phyloP scores from a whole-genome alignment of 805 yeast genomes.

The Metschnikowia gruessii region DNA sequence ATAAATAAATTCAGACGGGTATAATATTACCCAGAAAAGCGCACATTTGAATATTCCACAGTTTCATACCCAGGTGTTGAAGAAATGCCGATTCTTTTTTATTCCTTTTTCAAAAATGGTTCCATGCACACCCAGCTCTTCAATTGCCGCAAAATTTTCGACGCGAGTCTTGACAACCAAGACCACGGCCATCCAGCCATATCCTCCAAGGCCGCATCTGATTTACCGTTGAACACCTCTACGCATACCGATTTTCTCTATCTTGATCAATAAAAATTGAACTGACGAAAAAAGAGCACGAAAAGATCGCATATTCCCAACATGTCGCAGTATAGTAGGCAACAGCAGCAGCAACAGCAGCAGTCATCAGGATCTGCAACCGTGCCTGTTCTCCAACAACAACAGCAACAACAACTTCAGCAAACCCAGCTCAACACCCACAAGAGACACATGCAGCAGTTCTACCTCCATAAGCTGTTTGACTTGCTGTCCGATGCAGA shows the following conservation, averaged over 20 bases:
- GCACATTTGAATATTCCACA: too few species aligned
- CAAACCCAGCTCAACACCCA: slow-evolving; percentile 37
- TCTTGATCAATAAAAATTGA: too few species aligned
- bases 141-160: slow-evolving; percentile 24
- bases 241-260: not conserved
- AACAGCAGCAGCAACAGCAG: slow-evolving; percentile 3
- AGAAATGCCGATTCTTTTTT: too few species aligned
- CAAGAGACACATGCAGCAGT: slow-evolving; percentile 24
- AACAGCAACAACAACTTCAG: slow-evolving; percentile 19
- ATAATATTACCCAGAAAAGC: too few species aligned
- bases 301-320: not conserved
- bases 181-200: not conserved
- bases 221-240: too few species aligned
- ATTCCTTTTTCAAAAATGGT: too few species aligned
- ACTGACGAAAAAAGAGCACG: too few species aligned
- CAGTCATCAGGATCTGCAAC: not conserved
- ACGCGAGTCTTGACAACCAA: not conserved
- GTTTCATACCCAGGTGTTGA: too few species aligned
- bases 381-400: slow-evolving; percentile 14
- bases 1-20: too few species aligned
- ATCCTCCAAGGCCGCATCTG: too few species aligned
- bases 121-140: slow-evolving; percentile 18
- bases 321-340: slow-evolving; percentile 14
- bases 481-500: slow-evolving; percentile 70
- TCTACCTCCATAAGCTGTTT: slow-evolving; percentile 64